Percentiles rank a stretch among this genome's conserved stretches.
phyloP scores from a whole-genome alignment of 176 grass and related monocot genomes.

The Cenchrus purpureus region DNA sequence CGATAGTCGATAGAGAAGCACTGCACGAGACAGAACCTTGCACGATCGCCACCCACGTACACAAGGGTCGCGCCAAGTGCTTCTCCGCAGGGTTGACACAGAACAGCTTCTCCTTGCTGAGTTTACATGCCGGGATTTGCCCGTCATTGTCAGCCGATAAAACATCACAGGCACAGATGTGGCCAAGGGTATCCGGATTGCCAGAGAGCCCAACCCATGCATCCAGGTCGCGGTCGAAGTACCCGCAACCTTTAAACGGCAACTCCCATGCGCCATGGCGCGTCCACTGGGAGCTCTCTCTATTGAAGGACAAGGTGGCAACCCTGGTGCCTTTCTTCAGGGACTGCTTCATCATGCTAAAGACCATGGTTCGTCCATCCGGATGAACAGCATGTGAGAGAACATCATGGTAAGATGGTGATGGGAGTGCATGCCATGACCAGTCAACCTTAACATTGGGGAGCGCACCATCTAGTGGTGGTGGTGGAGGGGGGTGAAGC shows the following conservation, averaged over 20 bases:
- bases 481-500: not conserved
- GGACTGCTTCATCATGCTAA: not conserved
- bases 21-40: not conserved
- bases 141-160: no score
- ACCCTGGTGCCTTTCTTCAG: not conserved
- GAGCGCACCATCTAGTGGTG: not conserved
- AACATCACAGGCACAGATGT: not conserved
- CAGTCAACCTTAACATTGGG: not conserved
- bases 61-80: conserved; percentile 1
- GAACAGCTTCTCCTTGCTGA: conserved; percentile 1
- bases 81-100: not conserved
- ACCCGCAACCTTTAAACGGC: not conserved
- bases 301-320: not conserved
- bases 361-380: not conserved
- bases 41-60: not conserved
- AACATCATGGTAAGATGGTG: not conserved
- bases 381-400: not conserved
- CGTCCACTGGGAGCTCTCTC: not conserved
- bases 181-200: not conserved
- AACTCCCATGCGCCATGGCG: not conserved
- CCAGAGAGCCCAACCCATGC: conserved; percentile 17
- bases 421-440: not conserved
- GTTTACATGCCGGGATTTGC: not conserved
- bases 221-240: not conserved
- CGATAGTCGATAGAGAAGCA: not conserved